Percentiles rank a stretch among this genome's conserved stretches.
These are phyloP conservation scores for Leccinum griseonigrum DNA, from an alignment of 1,284 basidiomycete genomes.

Conservation along the genomic window DNA sequence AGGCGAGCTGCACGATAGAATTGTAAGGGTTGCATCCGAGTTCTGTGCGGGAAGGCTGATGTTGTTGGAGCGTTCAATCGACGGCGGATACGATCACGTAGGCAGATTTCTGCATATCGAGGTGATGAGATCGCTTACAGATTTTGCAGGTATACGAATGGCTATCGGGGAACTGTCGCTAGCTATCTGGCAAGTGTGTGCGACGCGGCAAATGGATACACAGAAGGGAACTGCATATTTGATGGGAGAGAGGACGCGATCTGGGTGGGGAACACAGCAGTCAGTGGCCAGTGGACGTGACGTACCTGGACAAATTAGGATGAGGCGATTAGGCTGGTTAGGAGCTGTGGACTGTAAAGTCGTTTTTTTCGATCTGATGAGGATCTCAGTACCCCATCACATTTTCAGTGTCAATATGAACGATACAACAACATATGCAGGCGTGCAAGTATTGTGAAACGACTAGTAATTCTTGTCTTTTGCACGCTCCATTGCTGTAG, in stretches of 20 bases:
- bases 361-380: background rate
- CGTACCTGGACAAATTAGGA: background rate
- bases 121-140: background rate
- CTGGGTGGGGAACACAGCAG: slow-evolving; percentile 3
- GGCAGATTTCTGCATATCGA: background rate
- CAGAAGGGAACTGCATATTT: slow-evolving; percentile 10
- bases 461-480: slow-evolving; percentile 28
- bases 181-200: background rate
- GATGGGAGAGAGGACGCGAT: slow-evolving; percentile 9
- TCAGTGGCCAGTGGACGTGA: slow-evolving; percentile 5
- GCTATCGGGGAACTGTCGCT: background rate
- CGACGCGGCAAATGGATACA: background rate
- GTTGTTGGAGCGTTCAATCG: slow-evolving; percentile 5
- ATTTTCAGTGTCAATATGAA: background rate
- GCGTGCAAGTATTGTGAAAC: slow-evolving; percentile 5
- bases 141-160: slow-evolving; percentile 9
- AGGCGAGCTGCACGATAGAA: slow-evolving; percentile 7
- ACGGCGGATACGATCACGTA: slow-evolving; percentile 13
- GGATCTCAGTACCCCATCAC: background rate
- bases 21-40: slow-evolving; percentile 1
- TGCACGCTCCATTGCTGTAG: slow-evolving; percentile 32
- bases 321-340: background rate
- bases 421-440: background rate
- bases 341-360: background rate
- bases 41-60: background rate